These are phyloP conservation scores for Alternaria arborescens DNA, from an alignment of 2,329 filamentous ascomycete genomes.

Conservation along the genomic window DNA sequence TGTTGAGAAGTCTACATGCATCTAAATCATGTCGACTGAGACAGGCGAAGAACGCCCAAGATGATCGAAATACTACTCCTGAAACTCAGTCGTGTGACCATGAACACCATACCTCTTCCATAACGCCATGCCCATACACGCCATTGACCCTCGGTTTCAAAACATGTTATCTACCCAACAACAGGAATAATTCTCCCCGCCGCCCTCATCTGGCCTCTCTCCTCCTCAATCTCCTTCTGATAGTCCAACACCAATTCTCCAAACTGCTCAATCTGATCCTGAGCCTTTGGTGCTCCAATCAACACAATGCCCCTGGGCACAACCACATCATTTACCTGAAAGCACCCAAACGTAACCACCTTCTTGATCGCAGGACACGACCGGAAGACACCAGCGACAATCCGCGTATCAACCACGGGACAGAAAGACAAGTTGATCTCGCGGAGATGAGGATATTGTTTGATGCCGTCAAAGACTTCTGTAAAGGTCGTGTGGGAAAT, in stretches of 20 bases:
- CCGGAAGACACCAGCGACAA: slow-evolving; percentile 70
- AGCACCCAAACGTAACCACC: slow-evolving; percentile 70
- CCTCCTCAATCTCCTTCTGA: slow-evolving; percentile 31
- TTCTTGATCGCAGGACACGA: slow-evolving; percentile 67
- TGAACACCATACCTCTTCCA: not conserved
- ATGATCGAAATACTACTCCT: not conserved
- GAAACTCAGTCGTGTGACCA: not conserved
- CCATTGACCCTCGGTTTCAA: not conserved
- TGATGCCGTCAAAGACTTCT: slow-evolving; percentile 70
- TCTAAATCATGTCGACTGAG: not conserved
- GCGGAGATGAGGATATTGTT: slow-evolving; percentile 71
- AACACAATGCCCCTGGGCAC: slow-evolving; percentile 67
- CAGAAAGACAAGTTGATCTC: slow-evolving; percentile 83
- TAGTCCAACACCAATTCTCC: slow-evolving; percentile 50
- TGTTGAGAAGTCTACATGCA: not conserved
- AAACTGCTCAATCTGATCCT: slow-evolving; percentile 64
- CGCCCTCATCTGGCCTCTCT: slow-evolving; percentile 6
- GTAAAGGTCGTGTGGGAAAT: slow-evolving; percentile 77
- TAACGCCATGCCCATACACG: not conserved
- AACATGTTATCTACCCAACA: slow-evolving; percentile 18
- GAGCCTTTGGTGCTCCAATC: slow-evolving; percentile 67
- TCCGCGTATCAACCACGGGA: slow-evolving; percentile 70
- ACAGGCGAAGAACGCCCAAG: not conserved
- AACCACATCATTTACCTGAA: slow-evolving; percentile 64
- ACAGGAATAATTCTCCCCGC: slow-evolving; percentile 36